These are phyloP conservation scores for Penicillium verhagenii DNA, from an alignment of 495 filamentous ascomycete genomes.

Conservation along the genomic window DNA sequence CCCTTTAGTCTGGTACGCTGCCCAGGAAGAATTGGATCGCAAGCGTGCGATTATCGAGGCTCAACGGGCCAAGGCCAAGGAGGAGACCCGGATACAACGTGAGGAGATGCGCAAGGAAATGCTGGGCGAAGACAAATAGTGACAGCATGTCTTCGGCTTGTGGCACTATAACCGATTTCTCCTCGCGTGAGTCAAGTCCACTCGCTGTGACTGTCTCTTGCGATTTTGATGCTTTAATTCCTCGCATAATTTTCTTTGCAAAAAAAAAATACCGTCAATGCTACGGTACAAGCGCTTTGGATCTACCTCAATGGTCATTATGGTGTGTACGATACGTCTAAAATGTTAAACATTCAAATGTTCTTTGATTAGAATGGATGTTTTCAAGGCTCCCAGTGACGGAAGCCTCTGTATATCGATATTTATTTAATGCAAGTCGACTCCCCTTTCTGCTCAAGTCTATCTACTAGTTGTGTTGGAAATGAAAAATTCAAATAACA, in stretches of 20 bases:
- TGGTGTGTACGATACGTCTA: slow-evolving; percentile 27
- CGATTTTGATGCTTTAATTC: background rate
- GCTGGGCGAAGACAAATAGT: slow-evolving; percentile 34
- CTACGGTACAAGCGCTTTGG: background rate
- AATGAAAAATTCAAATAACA: too few relatives aligned
- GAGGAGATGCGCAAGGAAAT: slow-evolving; percentile 56
- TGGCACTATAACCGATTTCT: background rate
- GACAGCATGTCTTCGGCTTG: background rate
- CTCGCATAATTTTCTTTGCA: background rate
- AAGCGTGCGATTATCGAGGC: slow-evolving; percentile 36
- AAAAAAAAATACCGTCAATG: background rate
- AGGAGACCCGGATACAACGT: slow-evolving; percentile 51
- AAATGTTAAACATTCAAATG: too few relatives aligned
- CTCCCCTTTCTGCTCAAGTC: too few relatives aligned
- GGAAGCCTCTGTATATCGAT: background rate
- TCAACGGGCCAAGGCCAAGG: slow-evolving; percentile 51
- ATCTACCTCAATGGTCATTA: slow-evolving; percentile 11
- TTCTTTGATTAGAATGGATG: background rate
- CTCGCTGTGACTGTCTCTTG: background rate
- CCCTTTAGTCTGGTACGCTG: slow-evolving; percentile 69
- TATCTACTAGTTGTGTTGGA: too few relatives aligned
- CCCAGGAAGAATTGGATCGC: slow-evolving; percentile 61
- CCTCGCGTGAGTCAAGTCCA: background rate
- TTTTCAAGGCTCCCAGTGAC: background rate
- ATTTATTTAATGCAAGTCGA: background rate